Percentiles rank a stretch among this genome's conserved stretches.
Conservation (phyloP, 177 flowering plant species). For the Telopea speciosissima region DNA sequence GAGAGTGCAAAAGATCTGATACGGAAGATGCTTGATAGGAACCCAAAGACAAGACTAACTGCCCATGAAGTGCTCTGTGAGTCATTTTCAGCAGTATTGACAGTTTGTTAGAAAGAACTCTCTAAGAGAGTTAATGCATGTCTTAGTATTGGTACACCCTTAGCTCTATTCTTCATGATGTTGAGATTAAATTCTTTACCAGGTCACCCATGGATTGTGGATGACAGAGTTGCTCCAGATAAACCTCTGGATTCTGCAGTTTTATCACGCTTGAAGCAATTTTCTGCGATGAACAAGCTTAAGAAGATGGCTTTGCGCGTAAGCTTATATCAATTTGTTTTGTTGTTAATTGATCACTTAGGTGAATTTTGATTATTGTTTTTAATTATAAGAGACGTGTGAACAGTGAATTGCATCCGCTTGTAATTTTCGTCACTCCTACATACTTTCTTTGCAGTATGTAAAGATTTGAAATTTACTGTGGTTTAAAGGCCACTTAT, state of each 20-base stretch:
- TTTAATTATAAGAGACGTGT: not conserved
- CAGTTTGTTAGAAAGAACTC: not conserved
- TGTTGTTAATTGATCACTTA: not conserved
- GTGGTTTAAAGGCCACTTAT: too few relatives aligned
- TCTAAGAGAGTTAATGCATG: not conserved
- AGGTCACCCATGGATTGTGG: constrained; percentile 94
- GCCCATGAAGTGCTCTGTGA: constrained; percentile 73
- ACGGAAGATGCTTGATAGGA: constrained; percentile 57
- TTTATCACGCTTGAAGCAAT: constrained; percentile 73
- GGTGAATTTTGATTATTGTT: not conserved
- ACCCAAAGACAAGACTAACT: constrained; percentile 52
- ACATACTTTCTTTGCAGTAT: too few relatives aligned
- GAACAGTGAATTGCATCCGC: not conserved
- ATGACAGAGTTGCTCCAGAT: constrained; percentile 80
- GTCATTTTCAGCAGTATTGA: constrained; percentile 16
- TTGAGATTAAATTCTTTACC: constrained; percentile 13
- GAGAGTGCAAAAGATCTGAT: constrained; percentile 72
- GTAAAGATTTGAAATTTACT: too few relatives aligned
- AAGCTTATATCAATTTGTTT: constrained; percentile 18
- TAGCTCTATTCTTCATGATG: constrained; percentile 2
- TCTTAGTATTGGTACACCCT: not conserved
- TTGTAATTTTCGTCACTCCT: not conserved
- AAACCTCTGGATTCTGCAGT: constrained; percentile 87
- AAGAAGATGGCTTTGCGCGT: constrained; percentile 92
- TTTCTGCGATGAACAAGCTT: constrained; percentile 83